phyloP scores from a whole-genome alignment of 169 alveolate genomes.

The Cryptosporidium ryanae region DNA sequence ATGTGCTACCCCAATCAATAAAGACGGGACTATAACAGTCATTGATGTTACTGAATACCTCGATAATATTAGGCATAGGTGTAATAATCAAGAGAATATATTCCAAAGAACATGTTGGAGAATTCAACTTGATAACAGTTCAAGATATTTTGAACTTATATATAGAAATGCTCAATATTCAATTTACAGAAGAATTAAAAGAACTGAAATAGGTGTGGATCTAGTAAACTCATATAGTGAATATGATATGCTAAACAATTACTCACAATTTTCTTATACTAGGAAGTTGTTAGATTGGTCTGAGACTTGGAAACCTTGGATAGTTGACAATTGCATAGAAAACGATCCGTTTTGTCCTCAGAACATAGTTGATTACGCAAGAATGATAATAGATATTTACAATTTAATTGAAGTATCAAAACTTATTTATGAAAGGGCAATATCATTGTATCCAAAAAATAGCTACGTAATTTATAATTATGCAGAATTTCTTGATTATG shows the following conservation, averaged over 20 bases:
- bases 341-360: slow-evolving; percentile 46
- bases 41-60: slow-evolving; percentile 58
- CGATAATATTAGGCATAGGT: slow-evolving; percentile 56
- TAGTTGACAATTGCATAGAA: slow-evolving; percentile 13
- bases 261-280: slow-evolving; percentile 17
- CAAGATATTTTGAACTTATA: slow-evolving; percentile 58
- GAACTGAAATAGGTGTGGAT: not conserved
- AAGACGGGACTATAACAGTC: slow-evolving; percentile 11
- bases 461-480: slow-evolving; percentile 39
- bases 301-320: slow-evolving; percentile 72
- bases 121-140: slow-evolving; percentile 52
- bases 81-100: slow-evolving; percentile 32
- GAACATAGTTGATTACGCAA: slow-evolving; percentile 69
- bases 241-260: not conserved
- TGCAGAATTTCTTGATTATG: slow-evolving; percentile 71
- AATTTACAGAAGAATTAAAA: slow-evolving; percentile 26
- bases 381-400: slow-evolving; percentile 58
- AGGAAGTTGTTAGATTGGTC: slow-evolving; percentile 60
- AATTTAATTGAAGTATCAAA: slow-evolving; percentile 39
- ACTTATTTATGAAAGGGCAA: slow-evolving; percentile 49
- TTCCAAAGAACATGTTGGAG: slow-evolving; percentile 76
- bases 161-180: slow-evolving; percentile 76
- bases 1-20: slow-evolving; percentile 60
- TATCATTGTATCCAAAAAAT: slow-evolving; percentile 24
- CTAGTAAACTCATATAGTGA: not conserved